Conservation (phyloP, 495 filamentous ascomycete genomes). For the Chlorociboria aeruginascens region DNA sequence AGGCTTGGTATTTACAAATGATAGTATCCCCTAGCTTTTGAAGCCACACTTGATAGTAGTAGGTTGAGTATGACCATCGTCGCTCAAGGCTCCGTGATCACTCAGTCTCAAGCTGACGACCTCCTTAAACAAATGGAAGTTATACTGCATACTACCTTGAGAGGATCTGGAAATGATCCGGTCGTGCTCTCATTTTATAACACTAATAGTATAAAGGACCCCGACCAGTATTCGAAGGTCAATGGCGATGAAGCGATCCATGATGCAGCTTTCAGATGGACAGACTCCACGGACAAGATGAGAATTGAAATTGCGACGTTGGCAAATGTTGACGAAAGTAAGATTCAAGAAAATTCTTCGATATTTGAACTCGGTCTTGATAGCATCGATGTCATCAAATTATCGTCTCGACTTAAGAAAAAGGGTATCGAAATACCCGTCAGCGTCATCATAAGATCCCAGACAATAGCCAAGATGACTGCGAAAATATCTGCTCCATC, state of each 20-base stretch:
- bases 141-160: neutral
- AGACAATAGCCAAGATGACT: slow-evolving; percentile 46
- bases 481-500: neutral
- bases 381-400: slow-evolving; percentile 66
- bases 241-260: neutral
- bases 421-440: slow-evolving; percentile 46
- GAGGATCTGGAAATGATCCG: slow-evolving; percentile 2
- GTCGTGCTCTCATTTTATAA: neutral
- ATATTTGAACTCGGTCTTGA: slow-evolving; percentile 80
- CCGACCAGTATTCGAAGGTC: neutral
- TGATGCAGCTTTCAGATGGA: slow-evolving; percentile 38
- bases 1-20: neutral
- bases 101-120: slow-evolving; percentile 16
- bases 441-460: slow-evolving; percentile 55
- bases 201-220: neutral
- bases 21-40: slow-evolving; percentile 60
- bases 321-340: slow-evolving; percentile 34
- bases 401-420: slow-evolving; percentile 52
- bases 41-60: slow-evolving; percentile 41
- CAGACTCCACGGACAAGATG: slow-evolving; percentile 32
- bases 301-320: slow-evolving; percentile 48
- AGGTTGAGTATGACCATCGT: slow-evolving; percentile 41
- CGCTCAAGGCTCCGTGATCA: slow-evolving; percentile 30
- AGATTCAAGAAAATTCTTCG: slow-evolving; percentile 57
- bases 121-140: slow-evolving; percentile 31